Evolutionary conservation across 73 alveolate genomes (phyloP).

Genomic region (Paramecium sexaurelia): DNA sequence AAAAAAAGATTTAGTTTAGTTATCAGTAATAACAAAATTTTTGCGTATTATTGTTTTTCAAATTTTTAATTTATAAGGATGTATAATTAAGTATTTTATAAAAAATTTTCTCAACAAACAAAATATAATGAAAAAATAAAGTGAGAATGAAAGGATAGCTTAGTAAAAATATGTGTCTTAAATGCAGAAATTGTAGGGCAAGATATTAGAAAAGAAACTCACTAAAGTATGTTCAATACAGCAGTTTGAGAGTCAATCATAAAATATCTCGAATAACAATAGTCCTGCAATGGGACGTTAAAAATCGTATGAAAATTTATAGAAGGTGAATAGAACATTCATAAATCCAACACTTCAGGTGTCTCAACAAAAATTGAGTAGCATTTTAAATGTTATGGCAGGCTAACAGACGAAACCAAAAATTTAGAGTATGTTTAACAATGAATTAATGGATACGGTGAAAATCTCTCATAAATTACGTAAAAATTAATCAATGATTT

Average conservation of each 20-base stretch:
- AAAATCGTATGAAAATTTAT: constrained; percentile 38
- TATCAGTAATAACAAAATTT: not conserved
- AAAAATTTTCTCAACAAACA: not conserved
- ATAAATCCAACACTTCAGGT: constrained; percentile 5
- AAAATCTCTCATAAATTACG: constrained; percentile 20
- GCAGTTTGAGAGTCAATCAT: constrained; percentile 32
- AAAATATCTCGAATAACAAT: constrained; percentile 56
- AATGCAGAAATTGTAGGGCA: constrained; percentile 27
- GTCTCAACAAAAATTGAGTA: constrained; percentile 33
- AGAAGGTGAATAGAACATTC: constrained; percentile 52
- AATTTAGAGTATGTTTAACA: not conserved
- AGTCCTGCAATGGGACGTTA: constrained; percentile 35
- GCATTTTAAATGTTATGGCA: constrained; percentile 60
- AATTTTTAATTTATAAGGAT: not conserved
- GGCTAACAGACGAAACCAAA: constrained; percentile 55
- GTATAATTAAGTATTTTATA: not conserved
- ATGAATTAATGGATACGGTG: constrained; percentile 45
- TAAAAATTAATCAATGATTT: constrained; percentile 44
- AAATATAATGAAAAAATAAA: not conserved
- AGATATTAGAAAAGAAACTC: constrained; percentile 30
- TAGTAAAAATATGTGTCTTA: not conserved
- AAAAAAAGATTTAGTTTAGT: too few relatives aligned
- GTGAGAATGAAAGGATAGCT: constrained; percentile 53
- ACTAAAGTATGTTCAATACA: not conserved
- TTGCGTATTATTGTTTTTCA: not conserved